Evolutionary conservation across 352 stramenopile species (phyloP).

Genomic region (Thraustochytrium striatum): DNA sequence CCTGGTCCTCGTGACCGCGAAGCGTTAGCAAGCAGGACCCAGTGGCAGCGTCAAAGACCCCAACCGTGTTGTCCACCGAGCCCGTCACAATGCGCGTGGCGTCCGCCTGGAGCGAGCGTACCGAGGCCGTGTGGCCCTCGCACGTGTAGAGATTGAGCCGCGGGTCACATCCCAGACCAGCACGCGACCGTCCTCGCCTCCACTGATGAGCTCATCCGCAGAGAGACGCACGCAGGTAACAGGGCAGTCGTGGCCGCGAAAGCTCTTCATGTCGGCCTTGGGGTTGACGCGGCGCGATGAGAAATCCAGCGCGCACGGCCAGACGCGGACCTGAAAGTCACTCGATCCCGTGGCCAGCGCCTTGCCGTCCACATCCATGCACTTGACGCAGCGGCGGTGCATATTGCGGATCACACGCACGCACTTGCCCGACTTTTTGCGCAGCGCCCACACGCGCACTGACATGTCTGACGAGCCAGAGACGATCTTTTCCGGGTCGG

Average conservation of each 20-base stretch:
- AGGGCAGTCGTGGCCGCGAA: constrained; percentile 25
- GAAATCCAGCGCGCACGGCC: constrained; percentile 4
- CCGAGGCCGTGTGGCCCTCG: constrained; percentile 3
- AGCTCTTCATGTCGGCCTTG: background rate
- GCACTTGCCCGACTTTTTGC: background rate
- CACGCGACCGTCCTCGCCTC: constrained; percentile 22
- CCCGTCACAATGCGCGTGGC: constrained; percentile 17
- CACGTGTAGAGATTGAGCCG: constrained; percentile 14
- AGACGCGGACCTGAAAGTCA: constrained; percentile 29
- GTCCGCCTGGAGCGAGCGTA: constrained; percentile 20
- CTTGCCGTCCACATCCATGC: constrained; percentile 11
- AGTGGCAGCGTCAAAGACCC: constrained; percentile 34
- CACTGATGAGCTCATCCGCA: constrained; percentile 29
- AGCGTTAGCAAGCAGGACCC: constrained; percentile 16
- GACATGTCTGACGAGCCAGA: background rate
- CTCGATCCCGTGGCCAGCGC: constrained; percentile 1
- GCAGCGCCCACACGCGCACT: constrained; percentile 6
- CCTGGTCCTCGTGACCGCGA: constrained; percentile 26
- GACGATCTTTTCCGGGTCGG: constrained; percentile 13
- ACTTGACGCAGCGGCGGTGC: constrained; percentile 5
- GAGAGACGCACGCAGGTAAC: constrained; percentile 14
- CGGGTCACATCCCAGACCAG: constrained; percentile 35
- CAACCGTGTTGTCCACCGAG: constrained; percentile 10
- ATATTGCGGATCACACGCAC: constrained; percentile 6
- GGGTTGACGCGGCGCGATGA: background rate